phyloP scores from a whole-genome alignment of 2,329 filamentous ascomycete genomes.

The Dothideomycetes sp. region DNA sequence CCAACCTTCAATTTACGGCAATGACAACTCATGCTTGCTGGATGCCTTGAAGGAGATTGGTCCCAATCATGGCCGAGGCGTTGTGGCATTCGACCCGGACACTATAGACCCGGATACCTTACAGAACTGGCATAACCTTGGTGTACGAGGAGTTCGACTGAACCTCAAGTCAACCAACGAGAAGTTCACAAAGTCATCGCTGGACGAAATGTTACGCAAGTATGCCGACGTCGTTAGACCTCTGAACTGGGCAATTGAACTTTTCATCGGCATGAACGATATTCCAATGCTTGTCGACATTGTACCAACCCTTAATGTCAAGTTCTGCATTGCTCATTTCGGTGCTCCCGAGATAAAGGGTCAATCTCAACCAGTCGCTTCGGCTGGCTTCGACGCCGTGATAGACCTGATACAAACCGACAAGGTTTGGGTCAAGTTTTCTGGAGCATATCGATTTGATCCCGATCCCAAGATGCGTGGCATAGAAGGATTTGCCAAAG shows the following conservation, averaged over 20 bases:
- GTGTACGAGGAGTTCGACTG: conserved; percentile 25
- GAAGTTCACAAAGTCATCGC: conserved; percentile 30
- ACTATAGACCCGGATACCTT: conserved; percentile 19
- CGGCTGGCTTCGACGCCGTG: conserved; percentile 43
- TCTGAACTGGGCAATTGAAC: conserved; percentile 48
- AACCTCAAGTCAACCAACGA: conserved; percentile 29
- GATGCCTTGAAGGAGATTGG: conserved; percentile 22
- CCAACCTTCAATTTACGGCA: conserved; percentile 25
- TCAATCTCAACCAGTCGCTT: conserved; percentile 32
- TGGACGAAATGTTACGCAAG: conserved; percentile 34
- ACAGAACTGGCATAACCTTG: conserved; percentile 21
- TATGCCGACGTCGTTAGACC: conserved; percentile 45
- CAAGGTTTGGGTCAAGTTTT: conserved; percentile 49
- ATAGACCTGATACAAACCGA: conserved; percentile 39
- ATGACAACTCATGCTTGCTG: conserved; percentile 25
- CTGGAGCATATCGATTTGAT: conserved; percentile 49
- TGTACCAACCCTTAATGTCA: conserved; percentile 39
- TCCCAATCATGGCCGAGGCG: conserved; percentile 19
- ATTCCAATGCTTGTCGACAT: conserved; percentile 42
- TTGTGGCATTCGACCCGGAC: conserved; percentile 24
- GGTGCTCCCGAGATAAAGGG: conserved; percentile 26
- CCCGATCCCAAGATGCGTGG: conserved; percentile 34
- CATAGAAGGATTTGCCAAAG: conserved; percentile 40
- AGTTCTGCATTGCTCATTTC: conserved; percentile 53
- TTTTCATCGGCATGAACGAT: conserved; percentile 47